Percentiles rank a stretch among this genome's conserved stretches.
Evolutionary conservation across 495 filamentous ascomycete species (phyloP).

Genomic region (Aspergillus ostianus): DNA sequence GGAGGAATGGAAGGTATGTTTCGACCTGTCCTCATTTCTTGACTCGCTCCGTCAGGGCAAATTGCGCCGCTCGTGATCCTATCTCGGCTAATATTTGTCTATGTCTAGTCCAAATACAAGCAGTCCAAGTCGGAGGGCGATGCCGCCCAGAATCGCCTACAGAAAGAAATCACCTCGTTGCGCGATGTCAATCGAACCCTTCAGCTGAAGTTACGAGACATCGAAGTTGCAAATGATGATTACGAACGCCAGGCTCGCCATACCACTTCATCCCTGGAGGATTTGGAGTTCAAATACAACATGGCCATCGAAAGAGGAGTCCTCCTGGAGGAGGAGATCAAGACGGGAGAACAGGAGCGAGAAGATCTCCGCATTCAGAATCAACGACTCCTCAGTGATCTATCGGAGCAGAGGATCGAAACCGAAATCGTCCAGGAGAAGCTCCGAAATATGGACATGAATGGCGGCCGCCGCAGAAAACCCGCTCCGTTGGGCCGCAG

Average conservation of each 20-base stretch:
- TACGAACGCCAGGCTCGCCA: constrained; percentile 94
- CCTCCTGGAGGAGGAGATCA: constrained; percentile 93
- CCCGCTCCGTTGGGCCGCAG: constrained; percentile 48
- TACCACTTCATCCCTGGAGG: constrained; percentile 91
- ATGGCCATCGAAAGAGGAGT: constrained; percentile 87
- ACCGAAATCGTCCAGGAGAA: constrained; percentile 93
- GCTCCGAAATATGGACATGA: constrained; percentile 64
- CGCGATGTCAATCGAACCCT: constrained; percentile 80
- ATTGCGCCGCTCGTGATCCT: neutral
- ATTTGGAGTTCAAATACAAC: constrained; percentile 96
- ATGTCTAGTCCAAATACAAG: constrained; percentile 83
- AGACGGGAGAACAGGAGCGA: constrained; percentile 83
- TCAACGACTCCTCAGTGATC: constrained; percentile 83
- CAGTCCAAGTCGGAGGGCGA: constrained; percentile 87
- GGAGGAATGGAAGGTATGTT: constrained; percentile 94
- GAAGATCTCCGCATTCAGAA: constrained; percentile 83
- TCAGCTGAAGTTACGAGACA: constrained; percentile 82
- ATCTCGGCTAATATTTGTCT: neutral
- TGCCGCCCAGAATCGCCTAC: constrained; percentile 75
- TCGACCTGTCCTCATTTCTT: neutral
- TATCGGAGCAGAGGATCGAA: constrained; percentile 90
- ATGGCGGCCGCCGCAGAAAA: constrained; percentile 52
- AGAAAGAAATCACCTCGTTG: constrained; percentile 93
- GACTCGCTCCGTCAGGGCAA: too few species aligned
- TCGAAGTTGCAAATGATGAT: constrained; percentile 97